phyloP scores from a whole-genome alignment of 2,329 filamentous ascomycete species.

The Intubia oerlemansii region DNA sequence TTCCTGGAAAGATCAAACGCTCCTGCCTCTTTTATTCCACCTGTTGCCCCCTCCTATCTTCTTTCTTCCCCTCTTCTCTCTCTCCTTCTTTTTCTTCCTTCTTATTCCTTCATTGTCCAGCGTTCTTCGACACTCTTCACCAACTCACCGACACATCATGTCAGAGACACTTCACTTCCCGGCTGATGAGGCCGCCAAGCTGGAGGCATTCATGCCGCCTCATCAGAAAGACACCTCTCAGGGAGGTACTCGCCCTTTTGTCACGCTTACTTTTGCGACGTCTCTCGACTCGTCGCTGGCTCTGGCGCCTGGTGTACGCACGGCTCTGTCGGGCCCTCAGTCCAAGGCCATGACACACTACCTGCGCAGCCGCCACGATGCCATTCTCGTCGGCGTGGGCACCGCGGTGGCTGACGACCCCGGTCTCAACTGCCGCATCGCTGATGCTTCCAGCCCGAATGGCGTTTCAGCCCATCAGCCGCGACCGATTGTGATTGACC shows the following conservation, averaged over 20 bases:
- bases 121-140: neutral
- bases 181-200: slow-evolving; percentile 7
- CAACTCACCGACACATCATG: no score
- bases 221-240: no score
- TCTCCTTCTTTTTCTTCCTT: neutral
- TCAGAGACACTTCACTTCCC: slow-evolving; percentile 9
- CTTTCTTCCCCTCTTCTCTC: neutral
- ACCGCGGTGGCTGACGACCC: slow-evolving; percentile 76
- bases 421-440: slow-evolving; percentile 60
- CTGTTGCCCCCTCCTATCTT: no score
- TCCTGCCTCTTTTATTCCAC: no score
- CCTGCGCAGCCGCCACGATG: slow-evolving; percentile 61
- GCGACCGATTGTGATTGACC: slow-evolving; percentile 65
- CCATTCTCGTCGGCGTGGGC: slow-evolving; percentile 66
- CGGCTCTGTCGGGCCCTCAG: slow-evolving; percentile 57
- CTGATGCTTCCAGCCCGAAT: slow-evolving; percentile 7
- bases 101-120: neutral
- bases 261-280: slow-evolving; percentile 77
- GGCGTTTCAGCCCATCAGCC: slow-evolving; percentile 35
- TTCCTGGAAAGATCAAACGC: no score
- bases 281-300: slow-evolving; percentile 72
- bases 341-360: slow-evolving; percentile 91
- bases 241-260: no score
- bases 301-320: slow-evolving; percentile 58
- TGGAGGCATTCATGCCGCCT: no score